Conservation (phyloP, 2,329 filamentous ascomycete genomes). For the Ophioceras dolichostomum region DNA sequence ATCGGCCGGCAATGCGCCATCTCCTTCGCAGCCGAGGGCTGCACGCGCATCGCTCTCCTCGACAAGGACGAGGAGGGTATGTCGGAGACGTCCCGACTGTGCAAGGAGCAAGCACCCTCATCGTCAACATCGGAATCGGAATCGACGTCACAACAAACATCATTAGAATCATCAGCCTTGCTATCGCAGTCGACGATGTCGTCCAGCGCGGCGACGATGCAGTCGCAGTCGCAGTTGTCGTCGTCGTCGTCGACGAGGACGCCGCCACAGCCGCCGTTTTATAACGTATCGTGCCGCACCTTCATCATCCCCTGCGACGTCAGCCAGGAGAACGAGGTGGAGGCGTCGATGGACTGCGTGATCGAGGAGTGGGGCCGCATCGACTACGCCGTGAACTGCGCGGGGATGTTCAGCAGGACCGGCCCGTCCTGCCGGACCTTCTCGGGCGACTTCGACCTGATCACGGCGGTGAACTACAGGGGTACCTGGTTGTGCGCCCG, state of each 20-base stretch:
- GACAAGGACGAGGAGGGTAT: slow-evolving; percentile 21
- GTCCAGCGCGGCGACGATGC: neutral
- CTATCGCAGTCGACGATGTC: slow-evolving; percentile 6
- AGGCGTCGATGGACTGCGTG: slow-evolving; percentile 17
- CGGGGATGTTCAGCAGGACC: slow-evolving; percentile 25
- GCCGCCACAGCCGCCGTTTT: too few relatives aligned
- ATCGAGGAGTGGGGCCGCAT: slow-evolving; percentile 23
- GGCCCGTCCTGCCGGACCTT: slow-evolving; percentile 21
- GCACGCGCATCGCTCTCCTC: slow-evolving; percentile 25
- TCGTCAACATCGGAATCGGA: too few relatives aligned
- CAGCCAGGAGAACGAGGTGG: slow-evolving; percentile 19
- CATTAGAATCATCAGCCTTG: too few relatives aligned
- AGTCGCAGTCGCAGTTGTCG: neutral
- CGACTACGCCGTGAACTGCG: slow-evolving; percentile 33
- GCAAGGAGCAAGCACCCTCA: slow-evolving; percentile 3
- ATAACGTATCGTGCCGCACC: too few relatives aligned
- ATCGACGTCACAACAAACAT: too few relatives aligned
- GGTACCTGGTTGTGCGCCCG: slow-evolving; percentile 31
- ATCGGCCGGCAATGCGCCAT: slow-evolving; percentile 28
- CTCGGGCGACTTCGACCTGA: slow-evolving; percentile 25
- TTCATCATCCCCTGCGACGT: slow-evolving; percentile 20
- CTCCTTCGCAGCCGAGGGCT: slow-evolving; percentile 30
- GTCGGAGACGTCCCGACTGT: slow-evolving; percentile 18
- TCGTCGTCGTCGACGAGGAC: neutral
- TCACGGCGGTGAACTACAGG: slow-evolving; percentile 28